These are phyloP conservation scores for Coniosporium apollinis DNA, from an alignment of 495 filamentous ascomycete genomes.

Conservation along the genomic window DNA sequence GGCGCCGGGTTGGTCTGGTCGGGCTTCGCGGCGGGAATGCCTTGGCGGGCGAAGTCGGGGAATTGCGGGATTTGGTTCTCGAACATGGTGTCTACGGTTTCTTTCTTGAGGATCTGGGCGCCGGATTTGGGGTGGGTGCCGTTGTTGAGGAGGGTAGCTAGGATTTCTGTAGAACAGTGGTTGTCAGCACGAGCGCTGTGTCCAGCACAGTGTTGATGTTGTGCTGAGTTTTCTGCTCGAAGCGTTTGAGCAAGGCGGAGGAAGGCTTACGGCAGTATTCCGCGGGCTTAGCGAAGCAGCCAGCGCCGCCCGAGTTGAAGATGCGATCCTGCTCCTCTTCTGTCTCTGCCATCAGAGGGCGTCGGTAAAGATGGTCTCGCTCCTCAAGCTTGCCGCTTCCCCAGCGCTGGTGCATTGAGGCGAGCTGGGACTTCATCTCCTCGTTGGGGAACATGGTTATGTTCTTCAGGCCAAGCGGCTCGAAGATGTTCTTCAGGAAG, in stretches of 20 bases:
- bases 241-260: conserved; percentile 5
- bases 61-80: conserved; percentile 39
- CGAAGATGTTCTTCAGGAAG: conserved; percentile 37
- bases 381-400: conserved; percentile 24
- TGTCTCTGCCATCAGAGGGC: conserved; percentile 24
- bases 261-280: conserved; percentile 44
- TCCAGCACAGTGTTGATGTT: too few relatives aligned
- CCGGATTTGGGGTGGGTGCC: conserved; percentile 29
- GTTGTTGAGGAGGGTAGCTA: conserved; percentile 21
- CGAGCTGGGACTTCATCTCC: conserved; percentile 33
- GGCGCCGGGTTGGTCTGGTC: conserved; percentile 29
- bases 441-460: conserved; percentile 37
- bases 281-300: conserved; percentile 33
- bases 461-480: conserved; percentile 35
- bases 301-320: conserved; percentile 40
- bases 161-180: conserved; percentile 9
- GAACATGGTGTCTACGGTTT: conserved; percentile 43
- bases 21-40: conserved; percentile 31
- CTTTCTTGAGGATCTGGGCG: conserved; percentile 27
- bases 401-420: conserved; percentile 31
- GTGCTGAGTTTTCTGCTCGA: too few relatives aligned
- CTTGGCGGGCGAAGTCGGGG: conserved; percentile 31
- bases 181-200: too few relatives aligned
- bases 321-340: conserved; percentile 20
- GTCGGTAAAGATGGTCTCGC: conserved; percentile 32